phyloP scores from a whole-genome alignment of 305 asterid genomes.

The Nicotiana rustica region DNA sequence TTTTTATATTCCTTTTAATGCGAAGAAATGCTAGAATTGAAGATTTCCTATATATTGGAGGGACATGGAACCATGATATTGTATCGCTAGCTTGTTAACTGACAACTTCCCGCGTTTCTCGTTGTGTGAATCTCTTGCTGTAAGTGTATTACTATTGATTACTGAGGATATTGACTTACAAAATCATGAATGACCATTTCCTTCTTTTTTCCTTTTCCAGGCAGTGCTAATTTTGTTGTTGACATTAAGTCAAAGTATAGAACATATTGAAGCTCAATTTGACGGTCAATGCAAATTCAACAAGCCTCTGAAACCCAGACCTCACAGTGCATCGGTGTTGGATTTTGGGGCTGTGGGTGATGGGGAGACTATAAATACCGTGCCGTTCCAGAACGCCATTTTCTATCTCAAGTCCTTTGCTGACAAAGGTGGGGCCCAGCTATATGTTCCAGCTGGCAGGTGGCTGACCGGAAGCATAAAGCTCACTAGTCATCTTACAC shows the following conservation, averaged over 20 bases:
- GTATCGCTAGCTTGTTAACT: not conserved
- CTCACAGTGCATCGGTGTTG: conserved; percentile 43
- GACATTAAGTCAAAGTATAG: conserved; percentile 38
- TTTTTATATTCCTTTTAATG: not conserved
- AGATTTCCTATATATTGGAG: conserved; percentile 7
- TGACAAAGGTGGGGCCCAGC: conserved; percentile 46
- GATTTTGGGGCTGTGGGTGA: conserved; percentile 54
- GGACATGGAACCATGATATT: not conserved
- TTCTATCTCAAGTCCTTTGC: conserved; percentile 46
- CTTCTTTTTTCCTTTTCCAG: conserved; percentile 50
- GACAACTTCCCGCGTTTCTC: not conserved
- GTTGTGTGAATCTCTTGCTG: conserved; percentile 36
- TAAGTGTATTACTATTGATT: not conserved
- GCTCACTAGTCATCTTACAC: conserved; percentile 44
- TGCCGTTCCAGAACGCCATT: conserved; percentile 46
- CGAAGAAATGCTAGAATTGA: conserved; percentile 20
- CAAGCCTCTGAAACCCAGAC: conserved; percentile 43
- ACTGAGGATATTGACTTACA: not conserved
- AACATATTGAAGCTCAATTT: conserved; percentile 34
- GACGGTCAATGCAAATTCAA: conserved; percentile 39
- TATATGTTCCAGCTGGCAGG: conserved; percentile 43
- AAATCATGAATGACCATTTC: conserved; percentile 14
- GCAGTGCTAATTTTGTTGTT: conserved; percentile 64
- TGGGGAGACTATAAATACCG: conserved; percentile 44
- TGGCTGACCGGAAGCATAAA: conserved; percentile 47